These are phyloP conservation scores for Xylaria sp. DNA, from an alignment of 2,329 filamentous ascomycete genomes.

Conservation along the genomic window DNA sequence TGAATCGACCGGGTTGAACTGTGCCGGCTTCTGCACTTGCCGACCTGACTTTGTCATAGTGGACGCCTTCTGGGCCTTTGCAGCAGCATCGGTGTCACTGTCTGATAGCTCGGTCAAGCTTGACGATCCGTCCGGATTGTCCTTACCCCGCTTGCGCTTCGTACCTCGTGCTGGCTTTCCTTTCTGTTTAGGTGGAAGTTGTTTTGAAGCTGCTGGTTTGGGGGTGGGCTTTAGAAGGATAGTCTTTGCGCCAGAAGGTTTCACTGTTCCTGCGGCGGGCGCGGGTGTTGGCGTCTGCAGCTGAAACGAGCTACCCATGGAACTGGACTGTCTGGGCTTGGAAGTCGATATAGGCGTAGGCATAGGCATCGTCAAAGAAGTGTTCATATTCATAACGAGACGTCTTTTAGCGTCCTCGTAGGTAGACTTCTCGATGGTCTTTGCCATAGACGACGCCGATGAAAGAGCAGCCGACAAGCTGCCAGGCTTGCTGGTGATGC, in stretches of 20 bases:
- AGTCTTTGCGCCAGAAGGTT: neutral
- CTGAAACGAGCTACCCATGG: constrained; percentile 43
- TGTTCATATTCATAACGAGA: constrained; percentile 56
- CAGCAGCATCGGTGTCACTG: constrained; percentile 39
- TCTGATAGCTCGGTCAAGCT: constrained; percentile 48
- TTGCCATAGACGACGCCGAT: constrained; percentile 48
- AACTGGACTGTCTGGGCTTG: neutral
- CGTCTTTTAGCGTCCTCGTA: constrained; percentile 56
- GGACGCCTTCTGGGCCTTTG: constrained; percentile 61
- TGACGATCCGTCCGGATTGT: constrained; percentile 42
- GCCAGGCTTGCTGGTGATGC: constrained; percentile 52
- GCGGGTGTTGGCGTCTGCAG: constrained; percentile 39
- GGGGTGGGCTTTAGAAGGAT: neutral
- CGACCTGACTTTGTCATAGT: constrained; percentile 82
- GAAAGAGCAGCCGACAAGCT: constrained; percentile 52
- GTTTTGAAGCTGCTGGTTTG: constrained; percentile 31
- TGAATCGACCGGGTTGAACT: constrained; percentile 63
- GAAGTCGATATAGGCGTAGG: constrained; percentile 49
- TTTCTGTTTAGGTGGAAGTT: constrained; percentile 35
- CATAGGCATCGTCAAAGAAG: constrained; percentile 54
- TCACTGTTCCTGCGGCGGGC: constrained; percentile 11
- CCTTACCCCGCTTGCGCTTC: constrained; percentile 53
- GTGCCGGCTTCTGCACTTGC: constrained; percentile 73
- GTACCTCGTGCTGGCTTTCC: constrained; percentile 40
- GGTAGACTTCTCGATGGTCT: constrained; percentile 49